Conservation (phyloP, 1,284 basidiomycete species). For the Amanita bisporigera region DNA sequence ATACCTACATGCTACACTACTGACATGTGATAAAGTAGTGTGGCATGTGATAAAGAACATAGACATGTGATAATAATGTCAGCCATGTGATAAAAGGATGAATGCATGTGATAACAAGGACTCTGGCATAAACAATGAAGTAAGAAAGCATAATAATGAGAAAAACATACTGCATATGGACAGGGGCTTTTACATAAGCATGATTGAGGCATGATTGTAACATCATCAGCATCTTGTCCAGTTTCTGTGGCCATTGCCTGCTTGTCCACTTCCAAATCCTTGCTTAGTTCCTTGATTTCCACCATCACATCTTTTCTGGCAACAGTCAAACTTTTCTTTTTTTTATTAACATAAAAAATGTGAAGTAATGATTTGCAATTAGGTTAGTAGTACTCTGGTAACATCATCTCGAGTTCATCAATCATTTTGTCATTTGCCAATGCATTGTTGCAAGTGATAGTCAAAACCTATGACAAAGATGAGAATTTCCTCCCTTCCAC, state of each 20-base stretch:
- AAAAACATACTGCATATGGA: no score
- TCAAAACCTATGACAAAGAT: background rate
- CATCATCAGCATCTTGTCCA: constrained; percentile 4
- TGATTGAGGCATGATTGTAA: no score
- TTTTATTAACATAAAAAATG: background rate
- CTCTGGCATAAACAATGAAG: no score
- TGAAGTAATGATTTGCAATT: background rate
- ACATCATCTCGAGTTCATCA: background rate
- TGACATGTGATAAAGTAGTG: no score
- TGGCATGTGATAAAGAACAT: no score
- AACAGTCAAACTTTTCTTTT: background rate
- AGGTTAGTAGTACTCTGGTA: background rate
- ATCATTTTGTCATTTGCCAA: background rate
- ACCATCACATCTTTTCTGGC: background rate
- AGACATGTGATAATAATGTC: no score
- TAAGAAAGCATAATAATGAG: no score
- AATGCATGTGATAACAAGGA: no score
- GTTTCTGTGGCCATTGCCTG: constrained; percentile 11
- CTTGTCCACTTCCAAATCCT: constrained; percentile 1
- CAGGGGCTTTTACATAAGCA: no score
- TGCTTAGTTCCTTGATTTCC: background rate
- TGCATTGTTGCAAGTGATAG: constrained; percentile 1
- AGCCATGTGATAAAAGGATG: no score
- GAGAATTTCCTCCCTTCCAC: background rate
- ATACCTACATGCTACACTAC: no score